phyloP scores from a whole-genome alignment of 2,329 filamentous ascomycete genomes.

The Uncinocarpus reesii region DNA sequence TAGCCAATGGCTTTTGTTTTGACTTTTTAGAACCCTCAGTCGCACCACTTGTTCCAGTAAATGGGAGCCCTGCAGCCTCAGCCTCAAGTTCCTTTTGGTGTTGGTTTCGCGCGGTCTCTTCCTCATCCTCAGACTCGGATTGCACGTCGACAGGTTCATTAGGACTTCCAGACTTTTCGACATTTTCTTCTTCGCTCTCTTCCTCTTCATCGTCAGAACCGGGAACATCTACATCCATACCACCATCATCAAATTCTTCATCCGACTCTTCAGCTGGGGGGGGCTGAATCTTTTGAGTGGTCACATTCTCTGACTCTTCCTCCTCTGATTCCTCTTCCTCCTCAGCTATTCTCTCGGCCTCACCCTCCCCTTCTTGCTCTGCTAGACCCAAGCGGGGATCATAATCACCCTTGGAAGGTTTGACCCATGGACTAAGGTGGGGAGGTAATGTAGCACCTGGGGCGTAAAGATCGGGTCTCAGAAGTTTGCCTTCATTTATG shows the following conservation, averaged over 20 bases:
- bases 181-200: slow-evolving; percentile 39
- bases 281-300: slow-evolving; percentile 17
- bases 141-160: slow-evolving; percentile 40
- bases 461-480: slow-evolving; percentile 76
- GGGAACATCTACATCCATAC: slow-evolving; percentile 44
- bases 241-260: slow-evolving; percentile 36
- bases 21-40: slow-evolving; percentile 46
- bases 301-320: slow-evolving; percentile 32
- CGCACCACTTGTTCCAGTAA: slow-evolving; percentile 37
- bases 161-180: slow-evolving; percentile 41
- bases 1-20: slow-evolving; percentile 57
- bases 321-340: slow-evolving; percentile 39
- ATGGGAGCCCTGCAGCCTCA: slow-evolving; percentile 63
- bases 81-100: slow-evolving; percentile 89
- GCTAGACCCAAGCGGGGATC: slow-evolving; percentile 78
- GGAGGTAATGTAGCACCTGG: slow-evolving; percentile 84
- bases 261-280: slow-evolving; percentile 39
- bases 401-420: slow-evolving; percentile 74
- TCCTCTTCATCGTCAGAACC: slow-evolving; percentile 39
- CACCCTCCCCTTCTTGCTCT: slow-evolving; percentile 77
- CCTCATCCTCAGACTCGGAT: slow-evolving; percentile 48
- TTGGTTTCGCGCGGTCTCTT: slow-evolving; percentile 52
- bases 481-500: slow-evolving; percentile 80
- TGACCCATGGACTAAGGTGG: slow-evolving; percentile 92
- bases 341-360: slow-evolving; percentile 63